phyloP scores from a whole-genome alignment of 139 green algal species.

The Yamagishiella unicocca region DNA sequence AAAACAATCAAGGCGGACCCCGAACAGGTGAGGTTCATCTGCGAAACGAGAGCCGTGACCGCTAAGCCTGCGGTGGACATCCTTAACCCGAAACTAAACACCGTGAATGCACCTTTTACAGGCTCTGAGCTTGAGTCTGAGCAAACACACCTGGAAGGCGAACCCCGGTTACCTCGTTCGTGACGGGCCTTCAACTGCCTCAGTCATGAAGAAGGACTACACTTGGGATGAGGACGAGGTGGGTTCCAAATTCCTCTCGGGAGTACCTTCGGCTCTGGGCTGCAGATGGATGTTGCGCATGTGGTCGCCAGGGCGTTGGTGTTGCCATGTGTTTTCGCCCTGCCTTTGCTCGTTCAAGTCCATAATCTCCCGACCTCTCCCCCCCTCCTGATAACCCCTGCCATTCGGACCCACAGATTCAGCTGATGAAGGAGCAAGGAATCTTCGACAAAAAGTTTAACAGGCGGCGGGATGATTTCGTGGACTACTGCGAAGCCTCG shows the following conservation, averaged over 20 bases:
- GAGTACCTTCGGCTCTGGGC: no score
- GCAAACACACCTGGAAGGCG: constrained; percentile 60
- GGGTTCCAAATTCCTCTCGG: constrained; percentile 3
- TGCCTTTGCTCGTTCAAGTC: no score
- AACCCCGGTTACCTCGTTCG: constrained; percentile 69
- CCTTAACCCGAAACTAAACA: no score
- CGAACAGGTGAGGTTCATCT: constrained; percentile 23
- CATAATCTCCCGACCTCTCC: no score
- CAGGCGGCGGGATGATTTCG: constrained; percentile 65
- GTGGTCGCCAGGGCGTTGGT: no score
- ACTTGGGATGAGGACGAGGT: constrained; percentile 69
- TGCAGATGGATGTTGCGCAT: no score
- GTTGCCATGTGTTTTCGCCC: no score
- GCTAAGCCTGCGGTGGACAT: no score
- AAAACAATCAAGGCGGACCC: constrained; percentile 49
- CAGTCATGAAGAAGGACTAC: constrained; percentile 65
- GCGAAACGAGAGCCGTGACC: background rate
- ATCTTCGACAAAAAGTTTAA: constrained; percentile 73
- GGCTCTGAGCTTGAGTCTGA: constrained; percentile 45
- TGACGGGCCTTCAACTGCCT: constrained; percentile 58
- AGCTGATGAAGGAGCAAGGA: constrained; percentile 71
- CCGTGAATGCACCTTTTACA: background rate
- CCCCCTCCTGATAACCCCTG: no score
- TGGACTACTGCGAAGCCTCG: constrained; percentile 69
- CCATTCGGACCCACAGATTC: constrained; percentile 49